Conservation (phyloP, 2,329 filamentous ascomycete genomes). For the Pestalotiopsis sp. region DNA sequence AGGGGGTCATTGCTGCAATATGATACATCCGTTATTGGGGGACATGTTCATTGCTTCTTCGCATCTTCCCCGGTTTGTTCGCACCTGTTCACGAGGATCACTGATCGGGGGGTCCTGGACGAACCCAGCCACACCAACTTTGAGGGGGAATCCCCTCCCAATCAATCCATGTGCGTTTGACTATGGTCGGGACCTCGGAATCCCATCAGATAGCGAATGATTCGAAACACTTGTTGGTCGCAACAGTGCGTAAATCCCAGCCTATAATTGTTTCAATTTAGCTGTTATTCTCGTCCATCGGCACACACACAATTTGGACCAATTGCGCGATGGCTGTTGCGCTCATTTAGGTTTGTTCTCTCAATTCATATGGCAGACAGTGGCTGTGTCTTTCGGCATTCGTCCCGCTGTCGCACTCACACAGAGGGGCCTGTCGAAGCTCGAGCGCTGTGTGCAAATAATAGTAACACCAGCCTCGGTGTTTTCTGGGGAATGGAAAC, state of each 20-base stretch:
- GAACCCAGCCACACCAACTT: conserved; percentile 12
- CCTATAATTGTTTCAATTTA: conserved; percentile 7
- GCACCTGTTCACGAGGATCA: not conserved
- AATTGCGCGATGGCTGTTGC: not conserved
- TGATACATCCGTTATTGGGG: conserved; percentile 24
- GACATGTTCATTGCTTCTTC: conserved; percentile 5
- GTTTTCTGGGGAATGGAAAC: not conserved
- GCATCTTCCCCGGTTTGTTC: conserved; percentile 17
- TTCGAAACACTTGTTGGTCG: conserved; percentile 10
- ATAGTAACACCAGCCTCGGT: not conserved
- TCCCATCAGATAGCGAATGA: conserved; percentile 3
- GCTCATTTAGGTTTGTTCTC: not conserved
- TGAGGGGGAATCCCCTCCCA: not conserved
- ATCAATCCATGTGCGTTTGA: not conserved
- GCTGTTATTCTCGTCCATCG: not conserved
- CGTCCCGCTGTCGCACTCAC: not conserved
- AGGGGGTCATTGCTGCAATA: conserved; percentile 17
- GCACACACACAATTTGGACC: not conserved
- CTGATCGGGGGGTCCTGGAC: conserved; percentile 1
- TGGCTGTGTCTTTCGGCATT: not conserved
- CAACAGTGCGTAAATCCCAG: conserved; percentile 5
- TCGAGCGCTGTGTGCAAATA: not conserved
- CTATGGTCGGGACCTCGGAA: not conserved
- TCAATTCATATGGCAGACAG: not conserved
- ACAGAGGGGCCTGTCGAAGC: not conserved